These are phyloP conservation scores for Barnettozyma botsteinii DNA, from an alignment of 805 yeast genomes.

Conservation along the genomic window DNA sequence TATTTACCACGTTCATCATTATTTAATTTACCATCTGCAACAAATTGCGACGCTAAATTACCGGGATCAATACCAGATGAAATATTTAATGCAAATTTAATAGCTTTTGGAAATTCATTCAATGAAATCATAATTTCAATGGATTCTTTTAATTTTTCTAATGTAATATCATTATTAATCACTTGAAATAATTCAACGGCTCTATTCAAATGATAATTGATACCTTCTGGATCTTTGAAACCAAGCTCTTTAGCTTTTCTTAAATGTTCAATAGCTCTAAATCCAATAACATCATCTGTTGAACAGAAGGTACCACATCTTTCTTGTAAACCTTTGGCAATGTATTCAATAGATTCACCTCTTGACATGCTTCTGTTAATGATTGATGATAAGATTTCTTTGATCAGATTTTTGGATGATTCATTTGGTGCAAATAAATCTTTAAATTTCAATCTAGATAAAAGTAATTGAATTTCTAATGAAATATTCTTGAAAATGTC, in stretches of 20 bases:
- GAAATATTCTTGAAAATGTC: constrained; percentile 68
- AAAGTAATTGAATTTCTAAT: constrained; percentile 58
- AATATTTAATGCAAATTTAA: constrained; percentile 71
- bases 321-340: constrained; percentile 82
- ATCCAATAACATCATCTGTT: constrained; percentile 85
- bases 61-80: constrained; percentile 65
- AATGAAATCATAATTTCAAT: constrained; percentile 70
- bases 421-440: constrained; percentile 72
- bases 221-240: constrained; percentile 62
- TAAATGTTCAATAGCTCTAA: constrained; percentile 88
- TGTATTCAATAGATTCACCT: constrained; percentile 90
- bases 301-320: constrained; percentile 95
- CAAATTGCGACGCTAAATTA: constrained; percentile 51
- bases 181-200: constrained; percentile 74
- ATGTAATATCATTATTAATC: constrained; percentile 69
- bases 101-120: constrained; percentile 78
- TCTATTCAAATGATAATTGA: constrained; percentile 58
- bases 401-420: constrained; percentile 50
- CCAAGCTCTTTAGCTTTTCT: constrained; percentile 80
- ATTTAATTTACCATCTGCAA: constrained; percentile 43
- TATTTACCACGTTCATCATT: constrained; percentile 47
- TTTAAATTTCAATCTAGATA: constrained; percentile 62
- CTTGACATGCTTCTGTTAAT: constrained; percentile 82
- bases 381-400: constrained; percentile 82
- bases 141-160: constrained; percentile 79